These are phyloP conservation scores for Quercus bicolor DNA, from an alignment of 306 rosid genomes.

Conservation along the genomic window DNA sequence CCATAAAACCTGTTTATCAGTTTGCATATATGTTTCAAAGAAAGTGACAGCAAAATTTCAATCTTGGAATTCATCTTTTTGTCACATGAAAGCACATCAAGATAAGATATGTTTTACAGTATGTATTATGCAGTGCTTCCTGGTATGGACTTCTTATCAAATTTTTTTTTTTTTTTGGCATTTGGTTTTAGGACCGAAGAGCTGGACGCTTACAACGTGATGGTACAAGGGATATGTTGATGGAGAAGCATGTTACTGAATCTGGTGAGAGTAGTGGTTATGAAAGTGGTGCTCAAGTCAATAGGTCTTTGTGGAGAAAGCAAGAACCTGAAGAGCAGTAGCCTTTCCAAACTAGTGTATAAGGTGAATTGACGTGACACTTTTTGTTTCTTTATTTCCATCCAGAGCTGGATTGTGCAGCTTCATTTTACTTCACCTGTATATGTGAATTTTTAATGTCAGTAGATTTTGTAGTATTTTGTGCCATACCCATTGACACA, in stretches of 20 bases:
- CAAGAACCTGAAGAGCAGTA: conserved; percentile 36
- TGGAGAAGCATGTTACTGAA: conserved; percentile 46
- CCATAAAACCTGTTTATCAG: too few relatives aligned
- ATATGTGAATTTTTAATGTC: background rate
- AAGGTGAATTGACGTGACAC: conserved; percentile 18
- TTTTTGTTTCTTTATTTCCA: conserved; percentile 15
- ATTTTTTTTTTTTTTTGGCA: conserved; percentile 1
- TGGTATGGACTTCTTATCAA: background rate
- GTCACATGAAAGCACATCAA: background rate
- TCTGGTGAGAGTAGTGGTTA: conserved; percentile 59
- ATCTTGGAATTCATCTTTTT: background rate
- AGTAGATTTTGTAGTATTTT: conserved; percentile 13
- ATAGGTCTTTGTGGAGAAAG: conserved; percentile 36
- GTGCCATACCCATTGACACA: background rate
- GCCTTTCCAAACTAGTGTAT: background rate
- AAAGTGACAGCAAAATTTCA: background rate
- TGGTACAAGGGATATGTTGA: conserved; percentile 6
- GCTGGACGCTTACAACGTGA: conserved; percentile 32
- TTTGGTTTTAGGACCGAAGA: conserved; percentile 45
- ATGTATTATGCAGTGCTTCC: background rate
- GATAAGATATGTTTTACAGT: background rate
- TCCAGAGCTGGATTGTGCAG: conserved; percentile 10
- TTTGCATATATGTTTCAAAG: background rate
- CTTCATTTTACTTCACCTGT: conserved; percentile 20
- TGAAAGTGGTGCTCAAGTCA: conserved; percentile 52